These are phyloP conservation scores for Komagataea norvegica DNA, from an alignment of 1,139 yeast species.

Conservation along the genomic window DNA sequence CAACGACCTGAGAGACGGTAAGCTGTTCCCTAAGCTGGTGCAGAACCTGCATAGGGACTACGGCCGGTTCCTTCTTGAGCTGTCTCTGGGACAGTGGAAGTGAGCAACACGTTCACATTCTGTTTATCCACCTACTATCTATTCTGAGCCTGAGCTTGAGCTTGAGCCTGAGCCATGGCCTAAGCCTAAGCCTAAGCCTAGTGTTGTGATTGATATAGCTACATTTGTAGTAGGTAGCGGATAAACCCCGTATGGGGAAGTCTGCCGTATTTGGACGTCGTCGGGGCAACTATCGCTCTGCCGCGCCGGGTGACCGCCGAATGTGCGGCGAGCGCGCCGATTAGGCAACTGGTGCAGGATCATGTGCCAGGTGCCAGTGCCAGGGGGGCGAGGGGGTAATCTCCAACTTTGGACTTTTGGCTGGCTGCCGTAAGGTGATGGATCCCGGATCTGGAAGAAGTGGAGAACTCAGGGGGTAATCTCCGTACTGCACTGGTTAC, in stretches of 20 bases:
- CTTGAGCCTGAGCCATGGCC: too few relatives aligned
- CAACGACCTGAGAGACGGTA: conserved; percentile 22
- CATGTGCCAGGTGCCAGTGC: background rate
- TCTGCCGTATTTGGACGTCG: too few relatives aligned
- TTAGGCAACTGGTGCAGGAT: background rate
- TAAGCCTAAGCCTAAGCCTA: too few relatives aligned
- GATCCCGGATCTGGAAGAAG: too few relatives aligned
- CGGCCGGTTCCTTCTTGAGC: conserved; percentile 16
- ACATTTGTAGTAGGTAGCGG: background rate
- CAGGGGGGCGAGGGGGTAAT: background rate
- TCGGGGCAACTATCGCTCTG: conserved; percentile 12
- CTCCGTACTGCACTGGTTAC: too few relatives aligned
- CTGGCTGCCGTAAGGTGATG: too few relatives aligned
- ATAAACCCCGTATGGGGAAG: background rate
- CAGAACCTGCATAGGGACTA: conserved; percentile 19
- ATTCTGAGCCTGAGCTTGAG: too few relatives aligned
- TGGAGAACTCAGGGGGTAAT: too few relatives aligned
- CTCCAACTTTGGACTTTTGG: background rate
- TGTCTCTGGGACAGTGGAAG: conserved; percentile 2
- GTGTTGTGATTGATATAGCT: too few relatives aligned
- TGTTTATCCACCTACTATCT: too few relatives aligned
- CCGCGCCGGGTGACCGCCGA: background rate
- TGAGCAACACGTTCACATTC: background rate
- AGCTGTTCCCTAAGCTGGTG: conserved; percentile 17
- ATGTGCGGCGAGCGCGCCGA: conserved; percentile 3